phyloP scores from a whole-genome alignment of 495 filamentous ascomycete genomes.

The Penicillium bialowiezense region DNA sequence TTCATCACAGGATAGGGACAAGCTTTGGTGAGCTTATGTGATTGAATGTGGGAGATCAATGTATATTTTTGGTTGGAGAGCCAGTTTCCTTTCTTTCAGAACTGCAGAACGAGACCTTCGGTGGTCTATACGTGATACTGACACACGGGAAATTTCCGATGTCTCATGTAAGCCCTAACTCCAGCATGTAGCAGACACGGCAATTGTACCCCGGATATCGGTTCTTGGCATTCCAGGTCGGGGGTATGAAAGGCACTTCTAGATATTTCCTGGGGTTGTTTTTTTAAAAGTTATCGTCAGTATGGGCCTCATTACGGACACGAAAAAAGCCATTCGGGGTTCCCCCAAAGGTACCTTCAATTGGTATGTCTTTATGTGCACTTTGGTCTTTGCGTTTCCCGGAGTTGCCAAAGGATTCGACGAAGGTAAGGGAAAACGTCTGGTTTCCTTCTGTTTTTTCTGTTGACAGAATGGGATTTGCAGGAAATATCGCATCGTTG shows the following conservation, averaged over 20 bases:
- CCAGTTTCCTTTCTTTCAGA: too few species aligned
- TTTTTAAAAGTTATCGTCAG: slow-evolving; percentile 20
- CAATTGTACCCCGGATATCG: not conserved
- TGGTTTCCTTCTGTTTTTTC: not conserved
- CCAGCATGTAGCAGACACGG: not conserved
- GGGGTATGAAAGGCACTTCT: slow-evolving; percentile 13
- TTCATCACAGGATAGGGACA: slow-evolving; percentile 16
- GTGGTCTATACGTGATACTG: too few species aligned
- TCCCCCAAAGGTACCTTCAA: slow-evolving; percentile 21
- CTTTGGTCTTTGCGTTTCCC: slow-evolving; percentile 19
- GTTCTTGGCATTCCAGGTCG: not conserved
- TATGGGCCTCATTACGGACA: slow-evolving; percentile 59
- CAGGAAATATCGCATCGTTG: slow-evolving; percentile 20
- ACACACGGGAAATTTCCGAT: slow-evolving; percentile 9
- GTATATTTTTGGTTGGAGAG: too few species aligned
- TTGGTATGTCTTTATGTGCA: slow-evolving; percentile 16
- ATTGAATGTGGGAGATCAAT: too few species aligned
- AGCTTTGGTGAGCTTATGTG: too few species aligned
- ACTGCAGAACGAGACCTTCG: too few species aligned
- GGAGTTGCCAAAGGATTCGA: slow-evolving; percentile 22
- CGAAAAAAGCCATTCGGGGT: slow-evolving; percentile 37
- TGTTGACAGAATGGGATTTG: not conserved
- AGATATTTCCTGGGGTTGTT: slow-evolving; percentile 44
- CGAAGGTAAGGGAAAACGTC: slow-evolving; percentile 13
- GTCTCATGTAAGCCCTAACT: not conserved